Evolutionary conservation across 148 eudicot species (phyloP), one percentile per base, ranked within the genome.

Genomic region (Fagopyrum tataricum): DNA sequence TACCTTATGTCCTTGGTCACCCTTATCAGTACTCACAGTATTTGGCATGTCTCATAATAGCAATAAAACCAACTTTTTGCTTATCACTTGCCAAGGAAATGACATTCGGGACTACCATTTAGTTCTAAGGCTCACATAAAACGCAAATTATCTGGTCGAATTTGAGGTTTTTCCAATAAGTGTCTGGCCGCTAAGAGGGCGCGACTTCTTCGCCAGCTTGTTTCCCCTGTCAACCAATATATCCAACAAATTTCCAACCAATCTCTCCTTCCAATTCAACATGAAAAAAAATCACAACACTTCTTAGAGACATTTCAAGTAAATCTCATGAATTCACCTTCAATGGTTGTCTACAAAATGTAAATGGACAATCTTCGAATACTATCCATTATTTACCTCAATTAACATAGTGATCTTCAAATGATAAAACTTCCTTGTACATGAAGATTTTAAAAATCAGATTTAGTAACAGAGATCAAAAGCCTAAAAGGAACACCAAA

Each of bases 1-100:
- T 80, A 87, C 97, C 84, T 84, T 89, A 78, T 81, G 87, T 74
- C 78, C 83, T 52, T 81, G 87, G 69, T 79, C 88, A 74, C 80
- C 81, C 78, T 79, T 80, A 52, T 83, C 82, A 51, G 48, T 68
- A 59, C 74, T 71, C 21, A 76, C 72, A 66, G 78, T 79, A 70
- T 77, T 87, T 11, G 68, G 61, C 66, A 92, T 93, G 85, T 66
- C 71, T 62, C 41, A 76, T 17, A 79, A 37, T 37, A 64, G 42
- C 75, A 37, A 26, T 10, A 12, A 37, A 20, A 31, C 44, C n/a
- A 40, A 14, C 40, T 21, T 31, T 61, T 9, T 61, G 10, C 41
- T 20, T 17, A 31, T 31, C 70, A 66, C 5, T 31, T 13, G 70
- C 23, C 10, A 59, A 61, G 20, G 49, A 46, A 44, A 39, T 49